Percentiles rank a stretch among this genome's conserved stretches.
These are phyloP conservation scores for Mycena pura DNA, from an alignment of 768 basidiomycete genomes.

Conservation along the genomic window DNA sequence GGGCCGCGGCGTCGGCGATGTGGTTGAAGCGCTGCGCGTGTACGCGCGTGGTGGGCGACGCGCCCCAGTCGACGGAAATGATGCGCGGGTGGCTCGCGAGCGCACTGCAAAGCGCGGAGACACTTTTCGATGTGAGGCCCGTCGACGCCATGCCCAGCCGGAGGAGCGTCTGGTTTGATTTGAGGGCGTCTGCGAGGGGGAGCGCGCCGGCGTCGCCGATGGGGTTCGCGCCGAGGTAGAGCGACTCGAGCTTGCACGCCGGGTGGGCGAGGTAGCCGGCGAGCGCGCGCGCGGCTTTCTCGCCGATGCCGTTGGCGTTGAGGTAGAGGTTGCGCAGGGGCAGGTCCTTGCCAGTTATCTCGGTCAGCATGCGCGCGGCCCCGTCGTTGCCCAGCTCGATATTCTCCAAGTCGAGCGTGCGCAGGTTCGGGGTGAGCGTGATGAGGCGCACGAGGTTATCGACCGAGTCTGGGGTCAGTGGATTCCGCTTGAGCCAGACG, in stretches of 20 bases:
- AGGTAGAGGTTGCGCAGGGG: constrained; percentile 23
- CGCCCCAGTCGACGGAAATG: constrained; percentile 4
- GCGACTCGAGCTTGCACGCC: constrained; percentile 18
- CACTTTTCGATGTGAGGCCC: constrained; percentile 15
- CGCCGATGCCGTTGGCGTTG: constrained; percentile 20
- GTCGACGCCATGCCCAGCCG: constrained; percentile 19
- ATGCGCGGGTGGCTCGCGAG: constrained; percentile 20
- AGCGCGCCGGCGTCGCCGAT: constrained; percentile 24
- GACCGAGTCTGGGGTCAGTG: constrained; percentile 14
- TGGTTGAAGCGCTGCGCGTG: constrained; percentile 19
- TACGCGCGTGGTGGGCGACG: constrained; percentile 14
- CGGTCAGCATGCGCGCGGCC: constrained; percentile 10
- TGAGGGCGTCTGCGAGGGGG: constrained; percentile 13
- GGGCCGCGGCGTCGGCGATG: constrained; percentile 6
- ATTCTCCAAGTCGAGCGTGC: constrained; percentile 27
- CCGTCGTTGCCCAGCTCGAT: constrained; percentile 23
- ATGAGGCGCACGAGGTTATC: constrained; percentile 21
- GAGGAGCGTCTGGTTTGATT: constrained; percentile 10
- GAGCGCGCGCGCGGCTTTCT: constrained; percentile 16
- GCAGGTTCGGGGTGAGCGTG: constrained; percentile 17
- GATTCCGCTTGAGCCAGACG: constrained; percentile 29
- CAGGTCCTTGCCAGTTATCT: constrained; percentile 10
- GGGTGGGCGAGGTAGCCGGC: constrained; percentile 17
- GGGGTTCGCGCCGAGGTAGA: constrained; percentile 20
- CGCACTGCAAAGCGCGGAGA: constrained; percentile 7